Evolutionary conservation across 805 yeast genomes (phyloP).

Genomic region (Wickerhamomyces bovis): DNA sequence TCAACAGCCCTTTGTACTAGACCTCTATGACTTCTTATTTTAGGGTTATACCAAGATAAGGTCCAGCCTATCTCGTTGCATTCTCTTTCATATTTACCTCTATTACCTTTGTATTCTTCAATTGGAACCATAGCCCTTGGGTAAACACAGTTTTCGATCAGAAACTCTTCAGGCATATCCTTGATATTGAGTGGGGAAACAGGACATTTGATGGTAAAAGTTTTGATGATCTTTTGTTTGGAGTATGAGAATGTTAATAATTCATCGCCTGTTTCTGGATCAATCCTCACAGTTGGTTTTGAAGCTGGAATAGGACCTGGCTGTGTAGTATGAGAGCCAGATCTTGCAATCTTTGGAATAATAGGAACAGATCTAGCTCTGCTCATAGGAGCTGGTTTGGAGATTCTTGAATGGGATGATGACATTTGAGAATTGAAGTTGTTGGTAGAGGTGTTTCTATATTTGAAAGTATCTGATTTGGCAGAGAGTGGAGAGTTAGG

Average conservation of each 20-base stretch:
- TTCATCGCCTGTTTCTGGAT: slow-evolving; percentile 25
- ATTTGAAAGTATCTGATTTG: neutral
- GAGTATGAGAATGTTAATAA: slow-evolving; percentile 27
- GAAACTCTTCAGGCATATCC: slow-evolving; percentile 27
- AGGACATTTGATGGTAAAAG: slow-evolving; percentile 22
- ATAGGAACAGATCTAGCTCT: slow-evolving; percentile 14
- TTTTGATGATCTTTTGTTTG: slow-evolving; percentile 24
- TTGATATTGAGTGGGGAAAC: slow-evolving; percentile 3
- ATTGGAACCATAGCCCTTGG: slow-evolving; percentile 41
- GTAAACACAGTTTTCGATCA: slow-evolving; percentile 38
- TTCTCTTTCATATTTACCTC: slow-evolving; percentile 39
- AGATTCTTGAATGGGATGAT: neutral
- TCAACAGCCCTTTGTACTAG: slow-evolving; percentile 47
- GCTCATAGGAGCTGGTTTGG: slow-evolving; percentile 1
- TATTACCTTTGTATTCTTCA: slow-evolving; percentile 37
- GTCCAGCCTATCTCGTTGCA: slow-evolving; percentile 47
- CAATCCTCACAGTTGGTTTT: slow-evolving; percentile 19
- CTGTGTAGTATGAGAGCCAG: slow-evolving; percentile 19
- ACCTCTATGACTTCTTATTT: slow-evolving; percentile 38
- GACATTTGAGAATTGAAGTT: neutral
- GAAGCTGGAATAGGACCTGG: slow-evolving; percentile 32
- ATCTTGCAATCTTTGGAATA: neutral
- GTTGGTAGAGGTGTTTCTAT: neutral
- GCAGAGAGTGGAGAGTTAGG: neutral
- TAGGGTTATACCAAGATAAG: slow-evolving; percentile 36